Base-by-base conservation (phyloP, 148 eudicot genomes). In the Rhododendron molle region DNA sequence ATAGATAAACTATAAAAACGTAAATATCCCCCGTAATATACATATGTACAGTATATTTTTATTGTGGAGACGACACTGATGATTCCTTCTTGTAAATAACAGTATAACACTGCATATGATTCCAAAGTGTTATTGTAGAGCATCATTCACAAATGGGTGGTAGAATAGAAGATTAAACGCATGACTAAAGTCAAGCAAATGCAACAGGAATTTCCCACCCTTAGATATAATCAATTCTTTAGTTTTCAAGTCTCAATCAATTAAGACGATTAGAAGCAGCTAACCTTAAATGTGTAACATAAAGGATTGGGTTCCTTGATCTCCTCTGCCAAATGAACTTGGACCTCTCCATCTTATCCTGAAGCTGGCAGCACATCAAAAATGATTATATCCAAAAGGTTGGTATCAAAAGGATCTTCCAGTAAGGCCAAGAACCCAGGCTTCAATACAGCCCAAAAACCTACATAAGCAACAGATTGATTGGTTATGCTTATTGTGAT, bases 341-440 rank as follows among this genome's bases (percentile, higher is more conserved):
- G 90, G 84, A 90, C 94, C 87, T 92, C 96, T 80, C 92, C 94
- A 85, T 89, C 89, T 38, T 93, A 93, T 87, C 89, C 92, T 67
- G 98, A 93, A 84, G 93, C 91, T 62, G 98, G 98, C 83, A 95
- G 89, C 76, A 94, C 89, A 90, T 97, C 96, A 76, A 97, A 97
- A 80, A 97, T 91, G 79, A 97, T 87, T 54, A 97, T 95, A 85
- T 97, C 99, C 86, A 95, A 88, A 43, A 93, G 95, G 87, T 89
- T 89, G 62, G 90, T 86, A 82, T 92, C 97, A 88, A 93, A 92
- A 84, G 98, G 99, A 85, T 97, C 96, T 92, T 93, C 96, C 52
- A 95, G 90, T 82, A 97, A 92, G 88, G 98, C 99, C 90, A 97
- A 88, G 90, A 95, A 97, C 80, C 99, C 98, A 86, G 99, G 98